These are phyloP conservation scores for Bocquillonia castaneifolia DNA, from an alignment of 441 rosid genomes.

Conservation along the genomic window DNA sequence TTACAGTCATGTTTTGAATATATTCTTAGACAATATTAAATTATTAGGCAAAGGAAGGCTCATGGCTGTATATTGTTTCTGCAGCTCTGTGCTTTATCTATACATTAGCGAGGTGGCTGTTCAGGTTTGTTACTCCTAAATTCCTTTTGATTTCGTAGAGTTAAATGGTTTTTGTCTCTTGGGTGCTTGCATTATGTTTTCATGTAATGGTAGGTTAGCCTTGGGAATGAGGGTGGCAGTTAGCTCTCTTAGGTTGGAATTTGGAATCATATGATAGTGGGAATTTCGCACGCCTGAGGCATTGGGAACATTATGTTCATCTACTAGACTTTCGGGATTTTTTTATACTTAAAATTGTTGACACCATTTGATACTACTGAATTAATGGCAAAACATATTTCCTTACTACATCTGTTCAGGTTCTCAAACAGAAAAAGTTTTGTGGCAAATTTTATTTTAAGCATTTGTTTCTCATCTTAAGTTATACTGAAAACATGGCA, in stretches of 20 bases:
- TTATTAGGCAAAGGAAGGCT: slow-evolving; percentile 19
- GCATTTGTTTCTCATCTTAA: slow-evolving; percentile 2
- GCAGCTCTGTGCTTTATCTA: slow-evolving; percentile 72
- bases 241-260: slow-evolving; percentile 5
- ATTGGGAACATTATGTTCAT: neutral
- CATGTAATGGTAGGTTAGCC: neutral
- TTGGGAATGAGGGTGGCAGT: slow-evolving; percentile 9
- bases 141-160: slow-evolving; percentile 19
- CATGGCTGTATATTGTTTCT: slow-evolving; percentile 26
- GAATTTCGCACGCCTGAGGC: neutral
- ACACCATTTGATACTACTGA: neutral
- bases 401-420: neutral
- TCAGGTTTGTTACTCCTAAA: slow-evolving; percentile 57
- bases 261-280: neutral
- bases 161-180: neutral
- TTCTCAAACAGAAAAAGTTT: neutral
- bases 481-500: slow-evolving; percentile 2
- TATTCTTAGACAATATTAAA: neutral
- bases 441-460: neutral
- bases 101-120: slow-evolving; percentile 69
- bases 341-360: neutral
- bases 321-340: neutral
- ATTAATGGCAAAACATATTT: slow-evolving; percentile 10
- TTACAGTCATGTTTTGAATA: neutral
- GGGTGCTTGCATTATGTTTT: neutral